Conservation (phyloP, 2,329 filamentous ascomycete species). For the Scedosporium minutisporum region DNA sequence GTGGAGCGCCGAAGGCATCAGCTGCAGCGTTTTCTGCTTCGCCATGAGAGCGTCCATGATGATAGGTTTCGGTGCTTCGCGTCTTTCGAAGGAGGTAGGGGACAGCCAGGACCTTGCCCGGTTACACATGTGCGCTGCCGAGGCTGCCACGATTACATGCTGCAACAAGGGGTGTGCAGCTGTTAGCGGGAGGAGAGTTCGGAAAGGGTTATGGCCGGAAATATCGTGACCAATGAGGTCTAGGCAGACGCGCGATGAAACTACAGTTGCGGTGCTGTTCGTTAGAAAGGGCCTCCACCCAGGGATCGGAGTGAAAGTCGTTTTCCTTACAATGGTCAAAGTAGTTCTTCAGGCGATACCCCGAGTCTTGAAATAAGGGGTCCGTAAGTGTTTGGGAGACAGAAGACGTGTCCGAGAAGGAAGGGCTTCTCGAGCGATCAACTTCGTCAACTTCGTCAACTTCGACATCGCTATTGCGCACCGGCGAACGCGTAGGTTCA, state of each 20-base stretch:
- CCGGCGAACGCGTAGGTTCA: too few relatives aligned
- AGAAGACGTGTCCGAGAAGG: too few relatives aligned
- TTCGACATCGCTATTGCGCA: too few relatives aligned
- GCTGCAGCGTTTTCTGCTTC: constrained; percentile 32
- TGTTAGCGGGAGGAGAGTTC: constrained; percentile 31
- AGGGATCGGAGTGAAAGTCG: too few relatives aligned
- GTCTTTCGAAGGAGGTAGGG: constrained; percentile 10
- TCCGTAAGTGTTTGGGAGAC: too few relatives aligned
- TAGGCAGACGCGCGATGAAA: constrained; percentile 39
- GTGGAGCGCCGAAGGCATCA: constrained; percentile 30
- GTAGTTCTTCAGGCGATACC: too few relatives aligned
- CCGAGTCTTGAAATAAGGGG: too few relatives aligned
- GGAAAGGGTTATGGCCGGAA: constrained; percentile 35
- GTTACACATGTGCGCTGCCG: constrained; percentile 38
- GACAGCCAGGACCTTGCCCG: constrained; percentile 23
- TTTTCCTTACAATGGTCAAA: too few relatives aligned
- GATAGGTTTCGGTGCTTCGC: constrained; percentile 17
- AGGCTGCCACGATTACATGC: constrained; percentile 37
- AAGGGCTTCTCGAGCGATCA: too few relatives aligned
- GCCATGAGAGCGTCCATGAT: constrained; percentile 34
- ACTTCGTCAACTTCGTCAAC: too few relatives aligned
- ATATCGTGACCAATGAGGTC: constrained; percentile 40
- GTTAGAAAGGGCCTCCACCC: too few relatives aligned
- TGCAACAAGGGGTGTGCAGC: constrained; percentile 30
- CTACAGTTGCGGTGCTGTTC: constrained; percentile 18